These are phyloP conservation scores for Amanita muscaria DNA, from an alignment of 768 basidiomycete species.

Conservation along the genomic window DNA sequence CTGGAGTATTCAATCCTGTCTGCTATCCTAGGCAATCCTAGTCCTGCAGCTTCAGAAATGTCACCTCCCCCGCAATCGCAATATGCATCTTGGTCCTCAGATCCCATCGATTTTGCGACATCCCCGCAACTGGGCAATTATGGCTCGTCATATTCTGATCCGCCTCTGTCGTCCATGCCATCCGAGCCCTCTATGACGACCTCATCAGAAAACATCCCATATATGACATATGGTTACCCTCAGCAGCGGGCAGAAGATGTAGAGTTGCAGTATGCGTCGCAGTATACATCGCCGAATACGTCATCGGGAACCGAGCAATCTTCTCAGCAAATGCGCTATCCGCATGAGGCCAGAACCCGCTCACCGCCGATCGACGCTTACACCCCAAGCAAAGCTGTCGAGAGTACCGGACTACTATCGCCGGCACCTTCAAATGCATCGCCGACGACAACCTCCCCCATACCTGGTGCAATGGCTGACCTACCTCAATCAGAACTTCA, in stretches of 20 bases:
- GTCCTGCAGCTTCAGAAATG: constrained; percentile 38
- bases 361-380: constrained; percentile 28
- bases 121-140: constrained; percentile 26
- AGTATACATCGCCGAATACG: constrained; percentile 23
- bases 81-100: constrained; percentile 37
- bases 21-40: constrained; percentile 77
- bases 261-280: constrained; percentile 31
- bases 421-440: constrained; percentile 32
- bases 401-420: constrained; percentile 25
- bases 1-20: constrained; percentile 93
- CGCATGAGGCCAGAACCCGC: constrained; percentile 34
- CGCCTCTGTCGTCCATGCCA: constrained; percentile 26
- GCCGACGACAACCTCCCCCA: constrained; percentile 31
- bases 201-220: constrained; percentile 31
- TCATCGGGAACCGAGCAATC: constrained; percentile 30
- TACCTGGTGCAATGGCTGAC: constrained; percentile 30
- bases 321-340: constrained; percentile 40
- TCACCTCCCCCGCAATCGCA: constrained; percentile 33
- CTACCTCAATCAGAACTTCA: constrained; percentile 34
- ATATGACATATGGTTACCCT: constrained; percentile 40
- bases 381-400: constrained; percentile 21
- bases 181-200: constrained; percentile 24
- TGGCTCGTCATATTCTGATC: constrained; percentile 27
- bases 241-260: constrained; percentile 28
- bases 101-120: constrained; percentile 29